Evolutionary conservation across 768 basidiomycete species (phyloP), one percentile per base, ranked within the genome.

Genomic region (Pisolithus microcarpus): DNA sequence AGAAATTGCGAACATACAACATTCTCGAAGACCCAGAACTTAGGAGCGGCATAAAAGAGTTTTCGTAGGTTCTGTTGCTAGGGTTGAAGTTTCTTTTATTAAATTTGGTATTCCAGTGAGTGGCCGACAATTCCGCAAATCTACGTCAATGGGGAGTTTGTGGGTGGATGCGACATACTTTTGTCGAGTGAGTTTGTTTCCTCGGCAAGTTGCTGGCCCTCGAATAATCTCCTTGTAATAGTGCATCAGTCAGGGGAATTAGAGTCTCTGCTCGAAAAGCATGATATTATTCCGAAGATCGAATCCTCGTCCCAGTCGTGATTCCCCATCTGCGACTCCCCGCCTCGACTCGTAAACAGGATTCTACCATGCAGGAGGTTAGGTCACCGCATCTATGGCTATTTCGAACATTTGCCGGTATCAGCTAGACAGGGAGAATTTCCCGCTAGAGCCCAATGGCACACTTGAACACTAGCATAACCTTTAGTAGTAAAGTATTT

Each of bases 91-190:
- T 34, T 42, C 34, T 19, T n/a, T n/a, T 42, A 4, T 24, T n/a
- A 21, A 51, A 16, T 19, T 8, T 36, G 13, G 11, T 24, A 13
- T 44, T 6, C 11, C 59, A 98, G 94, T 21, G 90, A 96, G 56
- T 99, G 95, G 95, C 95, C 95, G 13, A 99, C 95, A 18, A 84
- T 99, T 56, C 95, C 95, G 10, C 95, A 99, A 65, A 67, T 99
- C 11, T 99, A 95, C 62, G 77, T 98, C 34, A 84, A 89, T 49
- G 95, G 94, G 5, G 93, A 96, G 65, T 99, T 99, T 61, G 76
- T 99, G 38, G 95, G 95, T 30, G 96, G 95, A 48, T 96, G 94
- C 66, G 95, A 99, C 71, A 97, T 99, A 58, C 70, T 97, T 19
- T 67, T 97, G 24, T 79, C 82, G 56, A 96, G 91, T 93, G 61